phyloP scores from a whole-genome alignment of 768 basidiomycete genomes.

The Chalciporus sphaerocephalus region DNA sequence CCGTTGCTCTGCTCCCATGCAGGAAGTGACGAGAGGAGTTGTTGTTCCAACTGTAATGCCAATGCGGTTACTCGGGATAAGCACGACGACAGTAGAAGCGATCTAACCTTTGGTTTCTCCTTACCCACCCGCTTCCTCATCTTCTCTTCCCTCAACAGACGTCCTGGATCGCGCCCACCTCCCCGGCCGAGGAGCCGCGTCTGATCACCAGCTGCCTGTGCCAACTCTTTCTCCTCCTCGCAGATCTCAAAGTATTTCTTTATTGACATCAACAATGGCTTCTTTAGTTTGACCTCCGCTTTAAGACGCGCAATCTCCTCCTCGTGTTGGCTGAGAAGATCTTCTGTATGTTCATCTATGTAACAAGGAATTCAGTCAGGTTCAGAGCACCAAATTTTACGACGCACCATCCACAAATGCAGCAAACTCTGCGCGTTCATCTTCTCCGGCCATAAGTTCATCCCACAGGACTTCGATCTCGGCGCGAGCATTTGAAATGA shows the following conservation, averaged over 20 bases:
- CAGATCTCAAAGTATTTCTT: slow-evolving; percentile 90
- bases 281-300: slow-evolving; percentile 77
- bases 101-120: slow-evolving; percentile 82
- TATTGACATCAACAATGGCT: slow-evolving; percentile 67
- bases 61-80: neutral
- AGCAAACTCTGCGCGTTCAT: slow-evolving; percentile 76
- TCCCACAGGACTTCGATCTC: slow-evolving; percentile 84
- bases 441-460: slow-evolving; percentile 79
- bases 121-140: slow-evolving; percentile 91
- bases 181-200: slow-evolving; percentile 77
- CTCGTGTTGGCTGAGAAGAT: slow-evolving; percentile 79
- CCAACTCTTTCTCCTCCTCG: slow-evolving; percentile 84
- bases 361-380: neutral
- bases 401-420: slow-evolving; percentile 78
- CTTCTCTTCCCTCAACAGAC: slow-evolving; percentile 90
- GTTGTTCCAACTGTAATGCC: slow-evolving; percentile 80
- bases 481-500: slow-evolving; percentile 74
- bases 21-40: slow-evolving; percentile 73
- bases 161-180: slow-evolving; percentile 69
- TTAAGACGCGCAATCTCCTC: slow-evolving; percentile 78
- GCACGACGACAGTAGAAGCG: neutral
- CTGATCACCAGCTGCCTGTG: slow-evolving; percentile 75
- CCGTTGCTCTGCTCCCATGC: slow-evolving; percentile 79
- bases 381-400: neutral
- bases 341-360: slow-evolving; percentile 84